These are phyloP conservation scores for Lanmaoa pseudosensibilis DNA, from an alignment of 768 basidiomycete genomes.

Conservation along the genomic window DNA sequence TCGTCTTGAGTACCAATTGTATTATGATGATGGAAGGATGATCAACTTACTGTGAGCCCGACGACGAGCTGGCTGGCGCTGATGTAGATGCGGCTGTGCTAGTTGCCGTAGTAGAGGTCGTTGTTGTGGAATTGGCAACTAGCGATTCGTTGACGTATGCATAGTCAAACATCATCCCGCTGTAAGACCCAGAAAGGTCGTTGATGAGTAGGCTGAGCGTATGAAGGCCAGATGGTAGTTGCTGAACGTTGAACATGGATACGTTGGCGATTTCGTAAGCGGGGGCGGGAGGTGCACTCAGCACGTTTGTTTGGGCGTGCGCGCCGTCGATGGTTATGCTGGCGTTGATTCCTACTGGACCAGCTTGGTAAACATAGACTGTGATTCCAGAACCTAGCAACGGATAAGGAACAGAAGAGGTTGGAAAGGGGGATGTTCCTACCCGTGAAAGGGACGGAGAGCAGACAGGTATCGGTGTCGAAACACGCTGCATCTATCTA, in stretches of 20 bases:
- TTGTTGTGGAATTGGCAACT: constrained; percentile 8
- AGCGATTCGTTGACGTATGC: constrained; percentile 21
- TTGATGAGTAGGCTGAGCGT: constrained; percentile 16
- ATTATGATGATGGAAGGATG: background rate
- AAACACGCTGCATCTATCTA: constrained; percentile 23
- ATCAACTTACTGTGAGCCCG: constrained; percentile 14
- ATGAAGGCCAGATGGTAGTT: constrained; percentile 17
- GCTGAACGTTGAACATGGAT: constrained; percentile 27
- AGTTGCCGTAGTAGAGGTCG: background rate
- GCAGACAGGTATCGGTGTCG: constrained; percentile 15
- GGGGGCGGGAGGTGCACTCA: constrained; percentile 20
- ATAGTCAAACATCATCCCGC: constrained; percentile 28
- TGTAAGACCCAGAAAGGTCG: constrained; percentile 23
- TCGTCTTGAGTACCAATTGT: background rate
- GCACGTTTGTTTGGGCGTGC: constrained; percentile 13
- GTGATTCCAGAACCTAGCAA: constrained; percentile 24
- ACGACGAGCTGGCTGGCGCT: background rate
- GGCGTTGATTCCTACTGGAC: constrained; percentile 26
- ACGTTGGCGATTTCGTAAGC: constrained; percentile 22
- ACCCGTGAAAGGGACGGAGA: constrained; percentile 27
- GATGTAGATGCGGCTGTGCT: background rate
- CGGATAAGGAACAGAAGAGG: background rate
- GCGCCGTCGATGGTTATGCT: constrained; percentile 18
- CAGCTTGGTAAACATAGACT: constrained; percentile 25
- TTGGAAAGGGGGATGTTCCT: background rate